Evolutionary conservation across 1,139 yeast genomes (phyloP).

Genomic region (Scheffersomyces parashehatae): DNA sequence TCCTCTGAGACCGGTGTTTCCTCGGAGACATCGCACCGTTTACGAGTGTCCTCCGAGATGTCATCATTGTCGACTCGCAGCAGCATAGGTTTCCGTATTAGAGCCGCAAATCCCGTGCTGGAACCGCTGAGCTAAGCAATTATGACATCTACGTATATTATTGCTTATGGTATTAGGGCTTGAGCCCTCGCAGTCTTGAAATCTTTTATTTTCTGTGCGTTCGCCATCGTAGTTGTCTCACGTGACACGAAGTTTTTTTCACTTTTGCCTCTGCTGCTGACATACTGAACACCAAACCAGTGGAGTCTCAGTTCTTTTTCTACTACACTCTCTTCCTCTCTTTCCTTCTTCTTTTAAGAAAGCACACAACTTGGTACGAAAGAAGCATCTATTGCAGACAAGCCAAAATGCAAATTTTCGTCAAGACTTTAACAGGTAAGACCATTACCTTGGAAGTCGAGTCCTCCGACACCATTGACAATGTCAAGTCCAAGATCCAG

Average conservation of each 20-base stretch:
- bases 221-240: not conserved
- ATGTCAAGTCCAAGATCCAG: conserved; percentile 98
- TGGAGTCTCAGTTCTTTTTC: not conserved
- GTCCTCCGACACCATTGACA: conserved; percentile 98
- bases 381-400: conserved; percentile 53
- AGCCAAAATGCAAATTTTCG: conserved; percentile 94
- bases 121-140: no score
- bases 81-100: no score
- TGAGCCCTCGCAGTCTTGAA: not conserved
- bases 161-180: not conserved
- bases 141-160: no score
- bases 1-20: no score
- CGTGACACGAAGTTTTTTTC: no score
- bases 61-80: no score
- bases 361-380: conserved; percentile 42
- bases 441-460: conserved; percentile 99
- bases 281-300: not conserved
- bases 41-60: no score
- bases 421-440: conserved; percentile 98
- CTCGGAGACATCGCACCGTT: no score
- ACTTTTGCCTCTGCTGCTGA: no score
- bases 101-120: no score
- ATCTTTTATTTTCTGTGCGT: not conserved
- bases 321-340: conserved; percentile 3
- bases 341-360: conserved; percentile 3